A percentile compares a stretch with the other conserved stretches of the same genome.
phyloP scores from a whole-genome alignment of 2,329 filamentous ascomycete species.

The Torrubiella hemipterigena region DNA sequence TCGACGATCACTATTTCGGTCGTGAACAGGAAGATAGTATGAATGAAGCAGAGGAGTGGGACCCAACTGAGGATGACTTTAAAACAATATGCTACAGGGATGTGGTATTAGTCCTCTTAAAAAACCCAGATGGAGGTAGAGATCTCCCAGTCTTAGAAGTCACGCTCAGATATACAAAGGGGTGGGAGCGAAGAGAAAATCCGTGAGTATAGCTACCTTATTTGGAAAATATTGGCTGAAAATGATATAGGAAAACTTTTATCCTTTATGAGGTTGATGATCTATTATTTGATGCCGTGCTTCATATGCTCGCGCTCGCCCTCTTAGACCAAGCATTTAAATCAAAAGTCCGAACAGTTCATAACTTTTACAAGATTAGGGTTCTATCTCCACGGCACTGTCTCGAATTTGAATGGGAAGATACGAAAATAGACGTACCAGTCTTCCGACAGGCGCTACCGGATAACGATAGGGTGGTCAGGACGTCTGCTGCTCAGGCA shows the following conservation, averaged over 20 bases:
- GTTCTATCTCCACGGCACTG: background rate
- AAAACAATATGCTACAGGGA: slow-evolving; percentile 2
- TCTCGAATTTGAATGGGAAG: background rate
- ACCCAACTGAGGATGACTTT: slow-evolving; percentile 2
- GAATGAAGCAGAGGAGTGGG: background rate
- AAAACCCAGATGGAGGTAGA: slow-evolving; percentile 2
- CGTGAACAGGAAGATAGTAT: background rate
- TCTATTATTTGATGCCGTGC: slow-evolving; percentile 3
- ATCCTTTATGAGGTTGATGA: slow-evolving; percentile 4
- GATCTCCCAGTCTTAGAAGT: slow-evolving; percentile 2
- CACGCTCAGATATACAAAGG: slow-evolving; percentile 1
- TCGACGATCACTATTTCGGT: slow-evolving; percentile 1
- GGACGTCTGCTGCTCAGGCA: background rate
- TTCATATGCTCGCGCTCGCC: slow-evolving; percentile 1
- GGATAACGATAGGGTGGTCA: background rate
- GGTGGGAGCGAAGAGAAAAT: slow-evolving; percentile 2
- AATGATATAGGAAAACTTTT: slow-evolving; percentile 1
- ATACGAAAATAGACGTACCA: background rate
- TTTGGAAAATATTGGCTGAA: too few relatives aligned
- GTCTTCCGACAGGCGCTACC: background rate
- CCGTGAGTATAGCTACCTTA: too few relatives aligned
- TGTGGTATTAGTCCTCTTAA: background rate
- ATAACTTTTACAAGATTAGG: slow-evolving; percentile 3
- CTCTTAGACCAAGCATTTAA: slow-evolving; percentile 2
- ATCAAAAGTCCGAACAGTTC: slow-evolving; percentile 1